Evolutionary conservation across 768 basidiomycete species (phyloP), one percentile per base, ranked within the genome.

Genomic region (Asterophora parasitica): DNA sequence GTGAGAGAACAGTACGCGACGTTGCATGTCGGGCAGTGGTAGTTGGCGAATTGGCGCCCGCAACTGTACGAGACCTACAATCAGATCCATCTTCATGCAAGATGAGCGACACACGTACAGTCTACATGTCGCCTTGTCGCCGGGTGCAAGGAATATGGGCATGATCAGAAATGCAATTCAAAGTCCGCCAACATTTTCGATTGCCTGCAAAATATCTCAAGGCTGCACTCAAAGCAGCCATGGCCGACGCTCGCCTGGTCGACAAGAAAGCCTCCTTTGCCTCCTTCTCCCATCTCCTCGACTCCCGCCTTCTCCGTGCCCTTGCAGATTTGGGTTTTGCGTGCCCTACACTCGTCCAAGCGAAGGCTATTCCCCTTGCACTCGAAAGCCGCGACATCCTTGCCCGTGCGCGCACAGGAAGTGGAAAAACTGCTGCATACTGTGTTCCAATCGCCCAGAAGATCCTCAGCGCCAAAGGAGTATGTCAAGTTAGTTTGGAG

Each of bases 341-440:
- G 13, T 79, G 83, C 32, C 96, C 96, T 6, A 99, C 96, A 0
- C 78, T 90, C 26, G 87, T 99, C 13, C 96, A 99, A 64, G 77
- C 78, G 7, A 92, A 90, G 63, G 87, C 91, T 3, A 94, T 99
- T 40, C 94, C 95, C 1, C 76, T 95, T 13, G 92, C 94, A 1
- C 77, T 99, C 28, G 88, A 92, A 65, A 83, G 85, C 54, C 73
- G 76, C 28, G 96, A 99, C 65, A 88, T 99, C 45, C 81, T 99
- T 27, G 95, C 94, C 15, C 80, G 91, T 37, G 95, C 96, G 2
- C 79, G 91, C 27, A 99, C 96, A 3, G 96, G 96, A 13, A 93
- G 90, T 48, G 96, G 96, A 19, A 99, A 99, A 72, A 99, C 96
- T 0, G 91, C 88, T 3, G 92, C 96, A 2, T 99, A 99, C 63